Percentiles rank a stretch among this genome's conserved stretches.
Conservation (phyloP, 1,284 basidiomycete genomes). For the Rugosomyces carneus region DNA sequence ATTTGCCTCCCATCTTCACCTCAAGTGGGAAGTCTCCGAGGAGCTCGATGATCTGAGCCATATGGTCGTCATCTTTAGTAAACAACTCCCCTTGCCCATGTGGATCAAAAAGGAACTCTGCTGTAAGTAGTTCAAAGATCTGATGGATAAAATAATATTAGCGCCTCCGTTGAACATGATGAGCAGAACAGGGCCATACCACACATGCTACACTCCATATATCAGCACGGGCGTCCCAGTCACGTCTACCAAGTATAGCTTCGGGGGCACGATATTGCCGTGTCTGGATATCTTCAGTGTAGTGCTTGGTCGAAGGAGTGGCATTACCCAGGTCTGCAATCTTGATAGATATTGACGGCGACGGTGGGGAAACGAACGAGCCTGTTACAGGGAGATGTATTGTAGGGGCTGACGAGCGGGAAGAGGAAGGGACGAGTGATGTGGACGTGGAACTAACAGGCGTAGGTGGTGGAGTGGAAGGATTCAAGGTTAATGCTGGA, state of each 20-base stretch:
- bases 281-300: conserved; percentile 92
- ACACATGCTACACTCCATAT: conserved; percentile 89
- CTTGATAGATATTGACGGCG: conserved; percentile 72
- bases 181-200: conserved; percentile 29
- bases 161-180: background rate
- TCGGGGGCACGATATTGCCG: conserved; percentile 90
- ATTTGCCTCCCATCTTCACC: conserved; percentile 80
- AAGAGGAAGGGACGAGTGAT: conserved; percentile 8
- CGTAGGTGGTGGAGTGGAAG: conserved; percentile 26
- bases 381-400: conserved; percentile 13
- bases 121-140: conserved; percentile 80
- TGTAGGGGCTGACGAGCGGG: conserved; percentile 7
- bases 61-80: conserved; percentile 91
- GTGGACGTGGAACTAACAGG: conserved; percentile 22
- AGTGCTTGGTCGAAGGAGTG: conserved; percentile 77
- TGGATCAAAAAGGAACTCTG: conserved; percentile 87
- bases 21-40: conserved; percentile 67
- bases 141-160: conserved; percentile 14
- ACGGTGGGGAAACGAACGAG: conserved; percentile 4
- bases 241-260: conserved; percentile 80
- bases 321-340: conserved; percentile 90
- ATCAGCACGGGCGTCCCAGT: conserved; percentile 84
- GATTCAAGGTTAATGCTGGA: conserved; percentile 8
- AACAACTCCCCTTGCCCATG: conserved; percentile 79
- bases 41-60: conserved; percentile 90